Percentiles rank a stretch among this genome's conserved stretches.
Evolutionary conservation across 2,329 filamentous ascomycete genomes (phyloP).

Genomic region (Claviceps citrina): DNA sequence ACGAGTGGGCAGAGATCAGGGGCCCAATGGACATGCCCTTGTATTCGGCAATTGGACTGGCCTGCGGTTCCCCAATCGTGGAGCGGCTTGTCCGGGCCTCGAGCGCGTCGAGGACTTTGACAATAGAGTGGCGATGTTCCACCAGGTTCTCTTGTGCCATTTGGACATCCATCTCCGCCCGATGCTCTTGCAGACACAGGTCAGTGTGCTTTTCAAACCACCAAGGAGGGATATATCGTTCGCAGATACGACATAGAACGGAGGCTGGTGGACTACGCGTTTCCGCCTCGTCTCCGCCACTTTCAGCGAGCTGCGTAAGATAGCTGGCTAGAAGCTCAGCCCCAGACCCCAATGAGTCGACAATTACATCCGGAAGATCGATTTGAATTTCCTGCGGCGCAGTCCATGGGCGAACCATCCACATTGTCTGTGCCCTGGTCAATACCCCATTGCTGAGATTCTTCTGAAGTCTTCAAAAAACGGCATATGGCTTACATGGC

Average conservation of each 20-base stretch:
- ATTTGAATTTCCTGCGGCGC: conserved; percentile 87
- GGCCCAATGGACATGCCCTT: conserved; percentile 77
- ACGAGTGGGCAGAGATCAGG: conserved; percentile 53
- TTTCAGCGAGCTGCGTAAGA: conserved; percentile 75
- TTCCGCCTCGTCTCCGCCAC: conserved; percentile 57
- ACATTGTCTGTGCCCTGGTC: conserved; percentile 63
- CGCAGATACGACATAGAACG: conserved; percentile 89
- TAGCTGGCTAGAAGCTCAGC: conserved; percentile 91
- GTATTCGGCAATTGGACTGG: conserved; percentile 56
- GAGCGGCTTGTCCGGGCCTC: conserved; percentile 62
- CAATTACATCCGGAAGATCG: conserved; percentile 74
- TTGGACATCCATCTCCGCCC: conserved; percentile 94
- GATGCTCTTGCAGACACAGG: conserved; percentile 85
- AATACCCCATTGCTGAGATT: conserved; percentile 1
- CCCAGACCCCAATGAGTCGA: conserved; percentile 85
- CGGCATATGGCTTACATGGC: conserved; percentile 52
- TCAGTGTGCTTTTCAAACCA: conserved; percentile 99
- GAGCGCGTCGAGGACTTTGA: conserved; percentile 83
- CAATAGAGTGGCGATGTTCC: conserved; percentile 86
- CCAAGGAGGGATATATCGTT: conserved; percentile 93
- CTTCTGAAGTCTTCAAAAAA: neutral
- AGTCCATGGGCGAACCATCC: conserved; percentile 93
- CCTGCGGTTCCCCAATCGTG: conserved; percentile 36
- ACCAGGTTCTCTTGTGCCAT: conserved; percentile 83
- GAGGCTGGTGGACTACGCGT: conserved; percentile 72